Percentiles rank a stretch among this genome's conserved stretches.
Conservation (phyloP, 2,329 filamentous ascomycete genomes). For the Pyrenophora seminiperda region DNA sequence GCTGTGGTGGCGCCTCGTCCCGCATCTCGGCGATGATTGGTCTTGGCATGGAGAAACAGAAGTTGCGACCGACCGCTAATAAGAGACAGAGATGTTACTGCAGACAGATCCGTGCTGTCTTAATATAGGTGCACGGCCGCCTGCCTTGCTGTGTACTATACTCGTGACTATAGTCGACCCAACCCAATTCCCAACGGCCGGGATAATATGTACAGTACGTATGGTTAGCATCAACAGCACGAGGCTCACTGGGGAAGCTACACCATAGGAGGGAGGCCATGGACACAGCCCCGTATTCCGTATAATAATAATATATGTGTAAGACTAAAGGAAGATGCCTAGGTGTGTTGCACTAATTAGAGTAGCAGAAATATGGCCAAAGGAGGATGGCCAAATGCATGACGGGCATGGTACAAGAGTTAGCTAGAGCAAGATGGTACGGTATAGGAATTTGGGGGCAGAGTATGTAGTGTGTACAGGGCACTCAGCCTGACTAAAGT, state of each 20-base stretch:
- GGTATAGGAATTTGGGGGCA: too few species aligned
- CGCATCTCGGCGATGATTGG: slow-evolving; percentile 12
- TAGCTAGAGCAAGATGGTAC: background rate
- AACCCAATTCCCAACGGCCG: slow-evolving; percentile 5
- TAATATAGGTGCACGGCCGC: slow-evolving; percentile 7
- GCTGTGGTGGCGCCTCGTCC: slow-evolving; percentile 13
- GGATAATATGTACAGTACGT: slow-evolving; percentile 1
- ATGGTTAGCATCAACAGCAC: slow-evolving; percentile 12
- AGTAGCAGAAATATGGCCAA: slow-evolving; percentile 2
- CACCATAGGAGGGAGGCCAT: background rate
- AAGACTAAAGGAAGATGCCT: background rate
- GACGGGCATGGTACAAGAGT: slow-evolving; percentile 17
- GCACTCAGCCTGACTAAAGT: slow-evolving; percentile 7
- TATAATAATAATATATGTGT: slow-evolving; percentile 8
- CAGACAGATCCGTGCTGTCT: slow-evolving; percentile 10
- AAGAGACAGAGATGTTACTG: too few species aligned
- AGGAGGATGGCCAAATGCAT: slow-evolving; percentile 4
- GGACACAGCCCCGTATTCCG: slow-evolving; percentile 3
- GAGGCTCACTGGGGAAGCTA: slow-evolving; percentile 3
- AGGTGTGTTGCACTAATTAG: slow-evolving; percentile 1
- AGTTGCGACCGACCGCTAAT: slow-evolving; percentile 1
- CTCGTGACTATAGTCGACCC: slow-evolving; percentile 1
- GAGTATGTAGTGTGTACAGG: background rate
- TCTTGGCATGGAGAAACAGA: slow-evolving; percentile 2
- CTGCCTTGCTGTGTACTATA: slow-evolving; percentile 1